A percentile compares a stretch with the other conserved stretches of the same genome.
phyloP scores from a whole-genome alignment of 768 basidiomycete species.

The Daedaleopsis nitida region DNA sequence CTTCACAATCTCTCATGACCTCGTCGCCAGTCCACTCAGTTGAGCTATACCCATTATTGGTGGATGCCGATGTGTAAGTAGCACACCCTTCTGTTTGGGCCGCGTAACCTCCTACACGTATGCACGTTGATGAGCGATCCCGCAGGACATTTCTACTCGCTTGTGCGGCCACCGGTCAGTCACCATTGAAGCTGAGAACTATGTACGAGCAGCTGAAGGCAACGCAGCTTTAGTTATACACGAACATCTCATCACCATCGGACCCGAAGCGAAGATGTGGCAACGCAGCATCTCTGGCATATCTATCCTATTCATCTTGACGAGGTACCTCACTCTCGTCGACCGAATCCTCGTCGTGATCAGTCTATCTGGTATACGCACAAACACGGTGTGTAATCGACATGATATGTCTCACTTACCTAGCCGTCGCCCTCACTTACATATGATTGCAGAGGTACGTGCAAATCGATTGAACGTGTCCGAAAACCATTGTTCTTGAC shows the following conservation, averaged over 20 bases:
- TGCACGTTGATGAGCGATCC: slow-evolving; percentile 3
- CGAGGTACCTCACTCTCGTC: slow-evolving; percentile 18
- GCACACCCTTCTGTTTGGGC: slow-evolving; percentile 2
- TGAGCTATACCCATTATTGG: neutral
- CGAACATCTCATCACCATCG: slow-evolving; percentile 19
- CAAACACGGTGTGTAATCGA: neutral
- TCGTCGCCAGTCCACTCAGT: no score
- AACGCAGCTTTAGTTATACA: slow-evolving; percentile 12
- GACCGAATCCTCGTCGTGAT: slow-evolving; percentile 15
- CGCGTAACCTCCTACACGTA: neutral
- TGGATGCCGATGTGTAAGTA: slow-evolving; percentile 3
- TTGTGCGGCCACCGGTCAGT: slow-evolving; percentile 17
- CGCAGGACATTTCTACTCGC: slow-evolving; percentile 14
- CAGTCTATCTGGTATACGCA: slow-evolving; percentile 2
- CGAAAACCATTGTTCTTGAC: no score
- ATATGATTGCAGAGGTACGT: neutral
- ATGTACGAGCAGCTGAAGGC: neutral
- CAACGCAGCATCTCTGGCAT: slow-evolving; percentile 9
- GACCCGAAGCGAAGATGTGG: slow-evolving; percentile 20
- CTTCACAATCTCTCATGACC: no score
- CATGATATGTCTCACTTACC: no score
- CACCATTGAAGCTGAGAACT: neutral
- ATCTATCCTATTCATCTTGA: slow-evolving; percentile 14
- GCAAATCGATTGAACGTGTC: neutral
- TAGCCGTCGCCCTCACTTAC: neutral